Evolutionary conservation across 257 asterid species (phyloP).

Genomic region (Fraxinus cuspidata): DNA sequence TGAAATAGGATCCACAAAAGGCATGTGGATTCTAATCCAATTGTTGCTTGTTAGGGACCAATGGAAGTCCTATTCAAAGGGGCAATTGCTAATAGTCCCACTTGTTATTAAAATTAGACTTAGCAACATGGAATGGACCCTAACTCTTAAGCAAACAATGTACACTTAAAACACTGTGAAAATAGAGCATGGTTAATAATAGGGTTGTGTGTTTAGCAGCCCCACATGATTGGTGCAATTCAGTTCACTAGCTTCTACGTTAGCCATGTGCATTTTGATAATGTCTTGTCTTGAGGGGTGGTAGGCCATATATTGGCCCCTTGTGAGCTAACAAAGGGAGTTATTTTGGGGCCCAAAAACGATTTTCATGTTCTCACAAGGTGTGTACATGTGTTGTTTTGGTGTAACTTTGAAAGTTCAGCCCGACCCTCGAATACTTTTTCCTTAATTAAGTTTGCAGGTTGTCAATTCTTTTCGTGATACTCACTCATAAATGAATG

Average conservation of each 20-base stretch:
- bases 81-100: slow-evolving; percentile 32
- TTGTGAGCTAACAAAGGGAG: slow-evolving; percentile 29
- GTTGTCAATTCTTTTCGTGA: neutral
- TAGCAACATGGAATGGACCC: slow-evolving; percentile 39
- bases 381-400: neutral
- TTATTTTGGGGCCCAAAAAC: slow-evolving; percentile 33
- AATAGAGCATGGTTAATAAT: neutral
- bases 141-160: slow-evolving; percentile 14
- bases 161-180: neutral
- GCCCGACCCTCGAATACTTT: neutral
- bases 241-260: slow-evolving; percentile 20
- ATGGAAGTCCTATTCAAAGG: slow-evolving; percentile 21
- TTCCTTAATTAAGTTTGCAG: neutral
- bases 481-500: neutral
- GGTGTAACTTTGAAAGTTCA: neutral
- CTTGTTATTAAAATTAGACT: slow-evolving; percentile 33
- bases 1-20: slow-evolving; percentile 48
- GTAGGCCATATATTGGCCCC: slow-evolving; percentile 34
- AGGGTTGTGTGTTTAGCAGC: neutral
- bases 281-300: slow-evolving; percentile 15
- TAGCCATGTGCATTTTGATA: slow-evolving; percentile 42
- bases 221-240: slow-evolving; percentile 13
- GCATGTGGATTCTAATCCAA: slow-evolving; percentile 50
- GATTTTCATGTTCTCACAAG: slow-evolving; percentile 12
- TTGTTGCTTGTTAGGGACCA: slow-evolving; percentile 43